phyloP scores from a whole-genome alignment of 2,329 filamentous ascomycete genomes.

The Diaporthe batatas region DNA sequence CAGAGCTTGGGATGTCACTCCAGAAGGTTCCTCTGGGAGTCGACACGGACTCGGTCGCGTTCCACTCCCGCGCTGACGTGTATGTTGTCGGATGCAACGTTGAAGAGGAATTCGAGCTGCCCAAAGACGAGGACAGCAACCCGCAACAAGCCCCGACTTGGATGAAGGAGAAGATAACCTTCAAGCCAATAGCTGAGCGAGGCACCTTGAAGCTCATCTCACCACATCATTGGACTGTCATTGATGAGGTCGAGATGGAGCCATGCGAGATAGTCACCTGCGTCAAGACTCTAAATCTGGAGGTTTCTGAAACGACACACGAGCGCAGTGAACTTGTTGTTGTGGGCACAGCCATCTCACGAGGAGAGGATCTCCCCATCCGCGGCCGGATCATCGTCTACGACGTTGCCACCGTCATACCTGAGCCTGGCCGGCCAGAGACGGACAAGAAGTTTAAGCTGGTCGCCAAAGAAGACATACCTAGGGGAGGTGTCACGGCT shows the following conservation, averaged over 20 bases:
- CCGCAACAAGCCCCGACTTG: constrained; percentile 57
- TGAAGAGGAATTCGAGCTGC: constrained; percentile 81
- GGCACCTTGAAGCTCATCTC: constrained; percentile 84
- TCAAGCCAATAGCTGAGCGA: constrained; percentile 77
- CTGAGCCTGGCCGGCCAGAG: constrained; percentile 86
- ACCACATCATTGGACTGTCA: constrained; percentile 80
- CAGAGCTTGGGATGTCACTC: constrained; percentile 81
- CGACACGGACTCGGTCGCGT: constrained; percentile 80
- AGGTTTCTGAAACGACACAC: constrained; percentile 91
- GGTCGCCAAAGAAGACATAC: constrained; percentile 88
- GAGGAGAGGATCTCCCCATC: constrained; percentile 90
- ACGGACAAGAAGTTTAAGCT: constrained; percentile 89
- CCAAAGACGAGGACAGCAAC: constrained; percentile 82
- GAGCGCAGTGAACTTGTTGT: constrained; percentile 86
- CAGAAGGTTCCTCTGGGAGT: constrained; percentile 78
- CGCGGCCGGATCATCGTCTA: constrained; percentile 90
- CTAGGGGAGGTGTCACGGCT: constrained; percentile 91
- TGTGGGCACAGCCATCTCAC: constrained; percentile 87
- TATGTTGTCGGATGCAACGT: constrained; percentile 83
- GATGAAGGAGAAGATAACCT: constrained; percentile 75
- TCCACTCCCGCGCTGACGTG: constrained; percentile 79
- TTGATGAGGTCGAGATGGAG: constrained; percentile 82
- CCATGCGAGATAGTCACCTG: constrained; percentile 83
- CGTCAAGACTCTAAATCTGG: constrained; percentile 85
- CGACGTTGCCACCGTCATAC: constrained; percentile 91